Conservation (phyloP, 2,329 filamentous ascomycete genomes). For the Cadophora sp. region DNA sequence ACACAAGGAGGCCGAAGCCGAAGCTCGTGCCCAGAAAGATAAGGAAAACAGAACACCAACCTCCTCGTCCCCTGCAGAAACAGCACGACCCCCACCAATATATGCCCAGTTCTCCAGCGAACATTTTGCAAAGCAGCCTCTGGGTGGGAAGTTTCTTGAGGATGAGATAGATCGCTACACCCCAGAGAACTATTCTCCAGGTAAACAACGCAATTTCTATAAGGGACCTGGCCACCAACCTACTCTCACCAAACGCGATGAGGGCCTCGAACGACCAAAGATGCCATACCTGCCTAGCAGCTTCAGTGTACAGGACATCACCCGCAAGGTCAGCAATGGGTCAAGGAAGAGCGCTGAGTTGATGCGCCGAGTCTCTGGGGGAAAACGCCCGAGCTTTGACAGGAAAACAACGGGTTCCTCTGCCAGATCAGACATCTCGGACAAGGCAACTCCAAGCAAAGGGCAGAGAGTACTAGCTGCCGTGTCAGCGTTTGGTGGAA, state of each 20-base stretch:
- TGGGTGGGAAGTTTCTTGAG: constrained; percentile 45
- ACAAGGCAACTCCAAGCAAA: constrained; percentile 51
- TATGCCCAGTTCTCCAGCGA: constrained; percentile 75
- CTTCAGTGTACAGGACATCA: constrained; percentile 46
- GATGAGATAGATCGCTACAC: constrained; percentile 46
- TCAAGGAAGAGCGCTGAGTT: constrained; percentile 42
- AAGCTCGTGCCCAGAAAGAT: constrained; percentile 62
- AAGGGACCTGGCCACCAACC: constrained; percentile 38
- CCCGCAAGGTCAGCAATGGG: constrained; percentile 39
- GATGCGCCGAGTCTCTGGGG: constrained; percentile 37
- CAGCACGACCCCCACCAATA: constrained; percentile 68
- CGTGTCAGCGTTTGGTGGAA: constrained; percentile 67
- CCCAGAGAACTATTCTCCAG: constrained; percentile 41
- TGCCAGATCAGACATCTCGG: constrained; percentile 45
- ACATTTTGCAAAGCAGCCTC: constrained; percentile 48
- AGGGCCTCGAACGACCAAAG: constrained; percentile 38
- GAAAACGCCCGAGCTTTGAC: constrained; percentile 38
- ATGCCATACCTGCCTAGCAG: constrained; percentile 45
- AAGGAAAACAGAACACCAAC: constrained; percentile 83
- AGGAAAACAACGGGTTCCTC: constrained; percentile 38
- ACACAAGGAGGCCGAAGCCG: constrained; percentile 58
- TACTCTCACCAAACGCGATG: constrained; percentile 38
- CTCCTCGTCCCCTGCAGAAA: constrained; percentile 51
- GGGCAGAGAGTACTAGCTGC: constrained; percentile 66
- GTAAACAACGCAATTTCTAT: constrained; percentile 44